These are phyloP conservation scores for Helicostylum pulchrum DNA, from an alignment of 192 early-diverging fungal species.

Conservation along the genomic window DNA sequence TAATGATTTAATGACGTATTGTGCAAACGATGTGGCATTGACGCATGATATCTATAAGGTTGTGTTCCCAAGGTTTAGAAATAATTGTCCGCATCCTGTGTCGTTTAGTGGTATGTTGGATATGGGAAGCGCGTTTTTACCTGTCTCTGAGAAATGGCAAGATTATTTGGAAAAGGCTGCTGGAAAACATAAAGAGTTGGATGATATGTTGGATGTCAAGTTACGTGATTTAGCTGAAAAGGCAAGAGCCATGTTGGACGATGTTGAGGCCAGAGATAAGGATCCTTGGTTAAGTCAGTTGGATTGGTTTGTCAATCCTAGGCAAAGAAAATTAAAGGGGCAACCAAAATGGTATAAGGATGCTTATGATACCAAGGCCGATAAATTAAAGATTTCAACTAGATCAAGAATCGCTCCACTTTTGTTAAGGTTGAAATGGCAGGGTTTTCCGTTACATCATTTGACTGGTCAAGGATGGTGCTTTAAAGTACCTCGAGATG, in stretches of 20 bases:
- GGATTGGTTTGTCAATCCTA: constrained; percentile 63
- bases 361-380: constrained; percentile 59
- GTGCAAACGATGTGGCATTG: constrained; percentile 79
- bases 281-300: constrained; percentile 84
- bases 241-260: constrained; percentile 19
- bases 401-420: constrained; percentile 77
- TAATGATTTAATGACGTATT: constrained; percentile 71
- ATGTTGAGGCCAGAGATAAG: constrained; percentile 38
- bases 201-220: constrained; percentile 44
- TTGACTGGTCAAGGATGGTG: constrained; percentile 74
- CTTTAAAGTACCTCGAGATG: constrained; percentile 44
- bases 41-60: constrained; percentile 71
- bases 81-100: constrained; percentile 90
- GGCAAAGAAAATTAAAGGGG: constrained; percentile 48
- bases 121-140: constrained; percentile 84
- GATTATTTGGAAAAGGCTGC: constrained; percentile 64
- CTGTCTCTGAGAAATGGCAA: constrained; percentile 79
- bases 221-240: constrained; percentile 46
- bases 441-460: constrained; percentile 74
- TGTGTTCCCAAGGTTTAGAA: constrained; percentile 66
- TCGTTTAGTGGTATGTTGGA: constrained; percentile 89
- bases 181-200: constrained; percentile 48
- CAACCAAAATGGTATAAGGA: constrained; percentile 82
- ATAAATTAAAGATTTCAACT: constrained; percentile 62
- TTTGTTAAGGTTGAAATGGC: constrained; percentile 81